Base-by-base conservation (phyloP, 129 eudicot genomes). In the Lonicera japonica region DNA sequence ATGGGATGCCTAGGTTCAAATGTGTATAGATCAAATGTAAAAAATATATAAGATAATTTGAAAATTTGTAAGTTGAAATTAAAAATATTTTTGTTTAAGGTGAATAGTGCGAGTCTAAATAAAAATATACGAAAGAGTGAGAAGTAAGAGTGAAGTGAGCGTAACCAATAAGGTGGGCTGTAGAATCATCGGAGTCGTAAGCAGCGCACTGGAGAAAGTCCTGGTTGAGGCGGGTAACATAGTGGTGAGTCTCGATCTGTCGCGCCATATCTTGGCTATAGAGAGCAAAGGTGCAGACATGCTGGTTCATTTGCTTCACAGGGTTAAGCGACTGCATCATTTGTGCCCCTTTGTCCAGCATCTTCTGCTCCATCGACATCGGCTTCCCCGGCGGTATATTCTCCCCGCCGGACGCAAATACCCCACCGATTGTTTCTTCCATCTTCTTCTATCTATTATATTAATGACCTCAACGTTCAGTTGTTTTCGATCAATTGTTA, bases 151-250 rank as follows among this genome's bases (percentile, higher is more conserved):
- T 29, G 29, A 23, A 21, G 22, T 14, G 16, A 15, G 18, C 2
- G 29, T 19, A 62, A 82, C 88, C 88, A 19, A 82, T 78, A 55
- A 82, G 84, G 25, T 69, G 84, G 48, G 16, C 81, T 4, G 25
- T 34, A 22, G 86, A 25, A 19, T 78, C 62, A 17, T 83, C 87
- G 20, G 81, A 36, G 52, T 86, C 95, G 17, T 77, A 86, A 38
- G 83, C 87, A 9, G 87, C 87, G 54, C 85, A 65, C 79, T 83
- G 95, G 19, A 75, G 84, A 54, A 86, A 86, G 60, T 86, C 90
- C 54, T 83, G 74, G 54, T 69, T 83, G 74, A 83, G 15, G 0
- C 95, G 66, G 8, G 82, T 68, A 1, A 75, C 38, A 25, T 55
- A 83, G 36, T 86, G 87, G 70, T 86, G 95, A 56, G 87, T 73